Percentiles rank a stretch among this genome's conserved stretches.
Conservation (phyloP, 352 stramenopile species). For the Phytophthora fragariaefolia region DNA sequence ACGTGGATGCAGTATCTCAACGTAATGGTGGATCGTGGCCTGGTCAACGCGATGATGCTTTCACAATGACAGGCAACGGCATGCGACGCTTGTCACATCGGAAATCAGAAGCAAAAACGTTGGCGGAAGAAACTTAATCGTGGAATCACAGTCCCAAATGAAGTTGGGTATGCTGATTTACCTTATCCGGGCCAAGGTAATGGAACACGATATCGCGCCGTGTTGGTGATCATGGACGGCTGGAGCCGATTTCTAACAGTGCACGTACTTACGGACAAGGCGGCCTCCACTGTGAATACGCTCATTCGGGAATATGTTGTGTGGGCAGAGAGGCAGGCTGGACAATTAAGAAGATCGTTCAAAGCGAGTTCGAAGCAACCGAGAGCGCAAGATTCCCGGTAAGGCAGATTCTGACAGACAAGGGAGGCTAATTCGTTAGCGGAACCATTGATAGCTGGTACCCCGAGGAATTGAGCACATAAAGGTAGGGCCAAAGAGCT, state of each 20-base stretch:
- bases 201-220: not conserved
- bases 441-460: conserved; percentile 4
- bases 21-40: conserved; percentile 3
- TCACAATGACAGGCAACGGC: not conserved
- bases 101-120: conserved; percentile 12
- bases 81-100: conserved; percentile 6
- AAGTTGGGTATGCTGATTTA: conserved; percentile 10
- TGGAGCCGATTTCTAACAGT: conserved; percentile 11
- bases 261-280: conserved; percentile 3
- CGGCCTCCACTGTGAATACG: not conserved
- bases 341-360: conserved; percentile 16
- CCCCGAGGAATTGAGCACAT: conserved; percentile 11
- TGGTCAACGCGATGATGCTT: conserved; percentile 1
- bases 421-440: conserved; percentile 14
- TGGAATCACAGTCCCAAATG: not conserved
- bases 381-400: conserved; percentile 4
- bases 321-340: conserved; percentile 10
- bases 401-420: conserved; percentile 3
- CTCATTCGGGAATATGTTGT: conserved; percentile 12
- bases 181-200: conserved; percentile 2
- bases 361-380: not conserved
- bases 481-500: conserved; percentile 13
- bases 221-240: conserved; percentile 15
- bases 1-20: conserved; percentile 2
- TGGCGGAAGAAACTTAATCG: conserved; percentile 4